Evolutionary conservation across 2,329 filamentous ascomycete genomes (phyloP), one percentile per base, ranked within the genome.

Genomic region (Colletotrichum endophyticum): DNA sequence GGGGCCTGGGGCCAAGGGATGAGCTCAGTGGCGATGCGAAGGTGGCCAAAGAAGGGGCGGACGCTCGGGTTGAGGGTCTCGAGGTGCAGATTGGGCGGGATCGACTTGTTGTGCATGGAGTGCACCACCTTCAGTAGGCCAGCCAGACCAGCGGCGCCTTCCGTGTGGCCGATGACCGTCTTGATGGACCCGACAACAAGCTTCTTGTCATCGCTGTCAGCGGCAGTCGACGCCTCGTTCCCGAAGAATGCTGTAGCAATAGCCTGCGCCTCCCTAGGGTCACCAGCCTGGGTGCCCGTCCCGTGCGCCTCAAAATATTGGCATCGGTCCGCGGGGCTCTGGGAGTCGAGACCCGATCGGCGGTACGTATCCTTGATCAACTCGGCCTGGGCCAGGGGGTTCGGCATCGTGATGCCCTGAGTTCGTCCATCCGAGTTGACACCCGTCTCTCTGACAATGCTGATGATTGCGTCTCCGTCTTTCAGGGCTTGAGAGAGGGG

Each of bases 251-350:
- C 75, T 22, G 75, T 77, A 19, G 71, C 36, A 70, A 77, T 80
- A 6, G 82, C 81, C 39, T 78, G 70, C 2, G 80, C 79, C 56
- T 84, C 81, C 11, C 78, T 72, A 2, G 80, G 77, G 63, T 83
- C 82, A 11, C 82, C 82, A 3, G 80, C 79, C 13, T 78, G 78
- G 1, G 82, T 84, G 2, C 87, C 87, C 4, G 88, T 89, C 28
- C 86, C 87, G 75, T 88, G 87, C 4, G 84, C 84, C 71, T 89
- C 86, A 25, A 88, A 87, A 76, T 84, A 88, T 68, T 88, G 86
- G 8, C 78, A 81, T 6, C 85, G 81, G n/a, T 83, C 79, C 9
- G 83, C 80, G 2, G 72, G 66, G 27, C 78, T 78, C 7, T 71
- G 69, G 4, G 81, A 76, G 71, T 86, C 82, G 6, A 88, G 80